Conservation (phyloP, 768 basidiomycete species). For the Pholiota microspora region DNA sequence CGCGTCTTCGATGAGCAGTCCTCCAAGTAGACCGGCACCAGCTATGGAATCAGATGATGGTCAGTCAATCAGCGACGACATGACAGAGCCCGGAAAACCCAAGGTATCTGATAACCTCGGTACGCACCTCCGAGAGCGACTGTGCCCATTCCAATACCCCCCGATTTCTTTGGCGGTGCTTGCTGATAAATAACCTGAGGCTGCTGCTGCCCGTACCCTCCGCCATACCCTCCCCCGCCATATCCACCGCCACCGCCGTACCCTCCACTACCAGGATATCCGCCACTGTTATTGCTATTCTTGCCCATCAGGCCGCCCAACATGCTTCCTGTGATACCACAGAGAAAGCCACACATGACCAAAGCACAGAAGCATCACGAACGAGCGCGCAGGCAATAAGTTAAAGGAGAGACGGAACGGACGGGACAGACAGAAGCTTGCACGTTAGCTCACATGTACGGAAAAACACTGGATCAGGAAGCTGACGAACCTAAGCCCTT, state of each 20-base stretch:
- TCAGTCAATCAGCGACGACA: not conserved
- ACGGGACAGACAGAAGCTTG: not conserved
- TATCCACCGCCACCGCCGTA: conserved; percentile 13
- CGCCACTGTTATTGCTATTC: conserved; percentile 12
- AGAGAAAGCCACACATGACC: not conserved
- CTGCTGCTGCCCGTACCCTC: conserved; percentile 21
- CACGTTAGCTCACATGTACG: not conserved
- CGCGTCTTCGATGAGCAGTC: conserved; percentile 51
- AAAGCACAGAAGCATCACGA: not conserved
- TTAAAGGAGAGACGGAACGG: conserved; percentile 6
- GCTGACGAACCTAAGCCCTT: conserved; percentile 15
- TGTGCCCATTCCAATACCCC: conserved; percentile 51
- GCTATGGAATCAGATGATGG: conserved; percentile 27
- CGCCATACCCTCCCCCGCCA: conserved; percentile 16
- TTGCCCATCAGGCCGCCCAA: conserved; percentile 23
- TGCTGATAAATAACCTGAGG: conserved; percentile 37
- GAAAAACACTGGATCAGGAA: conserved; percentile 11
- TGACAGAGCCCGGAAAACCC: not conserved
- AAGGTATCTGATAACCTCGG: not conserved
- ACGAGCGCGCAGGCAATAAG: not conserved
- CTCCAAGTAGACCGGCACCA: conserved; percentile 68
- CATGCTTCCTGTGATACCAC: conserved; percentile 9
- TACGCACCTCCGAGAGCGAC: conserved; percentile 44
- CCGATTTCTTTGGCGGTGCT: conserved; percentile 39
- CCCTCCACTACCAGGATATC: conserved; percentile 13